phyloP scores from a whole-genome alignment of 176 grass and related monocot genomes.

The Alopecurus myosuroides region DNA sequence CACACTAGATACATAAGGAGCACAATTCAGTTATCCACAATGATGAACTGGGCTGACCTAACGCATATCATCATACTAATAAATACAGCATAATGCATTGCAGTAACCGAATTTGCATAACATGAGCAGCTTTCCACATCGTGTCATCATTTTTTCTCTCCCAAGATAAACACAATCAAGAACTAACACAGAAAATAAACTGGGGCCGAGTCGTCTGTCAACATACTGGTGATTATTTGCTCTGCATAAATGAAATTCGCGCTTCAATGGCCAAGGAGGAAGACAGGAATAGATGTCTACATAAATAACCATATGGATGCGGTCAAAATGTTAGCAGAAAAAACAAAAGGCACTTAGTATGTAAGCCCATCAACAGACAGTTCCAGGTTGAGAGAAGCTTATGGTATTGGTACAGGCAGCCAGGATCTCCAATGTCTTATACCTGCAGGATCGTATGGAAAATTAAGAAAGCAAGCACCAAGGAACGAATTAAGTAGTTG shows the following conservation, averaged over 20 bases:
- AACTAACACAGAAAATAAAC: neutral
- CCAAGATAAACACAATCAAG: neutral
- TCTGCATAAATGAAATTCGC: conserved; percentile 90
- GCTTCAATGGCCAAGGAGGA: conserved; percentile 94
- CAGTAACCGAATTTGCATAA: neutral
- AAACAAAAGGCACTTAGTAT: neutral
- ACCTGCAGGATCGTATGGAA: conserved; percentile 23
- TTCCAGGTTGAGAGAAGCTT: conserved; percentile 31
- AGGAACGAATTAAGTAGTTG: neutral
- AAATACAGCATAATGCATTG: neutral
- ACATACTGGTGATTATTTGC: conserved; percentile 52
- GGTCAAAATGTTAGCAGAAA: conserved; percentile 13
- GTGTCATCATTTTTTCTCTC: neutral
- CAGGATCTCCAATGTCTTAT: conserved; percentile 87
- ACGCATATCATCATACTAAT: neutral
- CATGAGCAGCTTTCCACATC: neutral
- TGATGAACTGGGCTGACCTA: neutral
- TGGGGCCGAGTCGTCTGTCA: neutral
- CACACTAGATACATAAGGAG: too few species aligned
- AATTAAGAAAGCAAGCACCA: neutral
- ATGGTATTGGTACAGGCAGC: conserved; percentile 88
- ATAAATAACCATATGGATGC: neutral
- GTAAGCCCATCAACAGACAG: neutral
- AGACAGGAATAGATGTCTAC: conserved; percentile 92
- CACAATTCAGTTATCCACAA: neutral